Percentiles rank a stretch among this genome's conserved stretches.
phyloP scores from a whole-genome alignment of 768 basidiomycete genomes.

The Candolleomyces efflorescens region DNA sequence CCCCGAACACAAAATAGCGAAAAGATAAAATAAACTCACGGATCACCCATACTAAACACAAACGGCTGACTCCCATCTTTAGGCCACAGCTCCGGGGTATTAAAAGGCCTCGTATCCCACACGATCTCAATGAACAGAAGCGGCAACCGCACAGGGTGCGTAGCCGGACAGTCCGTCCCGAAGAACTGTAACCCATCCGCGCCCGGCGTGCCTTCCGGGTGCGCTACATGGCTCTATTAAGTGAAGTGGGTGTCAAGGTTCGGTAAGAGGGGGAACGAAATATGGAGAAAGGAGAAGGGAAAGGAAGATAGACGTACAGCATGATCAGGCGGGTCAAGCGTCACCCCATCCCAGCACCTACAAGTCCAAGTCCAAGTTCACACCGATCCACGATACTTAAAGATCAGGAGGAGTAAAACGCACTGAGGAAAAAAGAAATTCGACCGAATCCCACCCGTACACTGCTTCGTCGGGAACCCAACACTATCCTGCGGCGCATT shows the following conservation, averaged over 20 bases:
- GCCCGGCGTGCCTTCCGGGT: not conserved
- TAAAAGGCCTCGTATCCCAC: constrained; percentile 11
- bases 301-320: not conserved
- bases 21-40: too few species aligned
- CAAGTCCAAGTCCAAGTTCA: not conserved
- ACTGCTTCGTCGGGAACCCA: constrained; percentile 1
- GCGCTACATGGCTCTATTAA: constrained; percentile 3
- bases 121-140: constrained; percentile 11
- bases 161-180: constrained; percentile 3
- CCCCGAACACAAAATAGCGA: too few species aligned
- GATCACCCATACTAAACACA: constrained; percentile 14
- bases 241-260: not conserved
- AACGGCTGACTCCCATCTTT: constrained; percentile 9
- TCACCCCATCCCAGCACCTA: constrained; percentile 5
- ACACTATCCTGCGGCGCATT: constrained; percentile 2
- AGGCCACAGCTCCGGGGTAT: constrained; percentile 2
- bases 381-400: not conserved
- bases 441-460: constrained; percentile 2
- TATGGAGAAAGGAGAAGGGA: not conserved
- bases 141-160: constrained; percentile 10
- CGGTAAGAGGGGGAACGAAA: not conserved
- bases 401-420: not conserved
- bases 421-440: constrained; percentile 7
- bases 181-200: constrained; percentile 2
- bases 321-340: constrained; percentile 4